Evolutionary conservation across 169 alveolate genomes (phyloP), one percentile per base, ranked within the genome.

Genomic region (Babesia microti): DNA sequence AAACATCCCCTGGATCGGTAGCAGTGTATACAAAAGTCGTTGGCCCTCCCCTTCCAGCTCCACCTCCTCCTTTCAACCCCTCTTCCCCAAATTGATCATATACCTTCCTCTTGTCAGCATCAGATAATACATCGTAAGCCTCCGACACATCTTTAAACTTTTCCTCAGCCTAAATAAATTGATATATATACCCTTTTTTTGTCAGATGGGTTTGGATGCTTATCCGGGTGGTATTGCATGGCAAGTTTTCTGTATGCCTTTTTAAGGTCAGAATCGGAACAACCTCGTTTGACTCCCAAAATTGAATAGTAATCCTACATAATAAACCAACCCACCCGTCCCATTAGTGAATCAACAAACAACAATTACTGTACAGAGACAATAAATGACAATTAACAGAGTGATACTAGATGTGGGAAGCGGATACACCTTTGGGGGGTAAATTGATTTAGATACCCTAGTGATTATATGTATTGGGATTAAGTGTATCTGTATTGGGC

Each of bases 41-140:
- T n/a, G n/a, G n/a, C n/a, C 79, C 70, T 12, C 78, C 74, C 37
- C 78, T 78, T 2, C n/a, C n/a, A n/a, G n/a, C n/a, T n/a, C n/a
- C n/a, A n/a, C n/a, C n/a, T n/a, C 88, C 82, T 42, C 96, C 95
- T 40, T 91, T 86, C 6, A 93, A 59, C 4, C 97, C 97, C 68
- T 91, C 95, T 70, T 89, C 93, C 12, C 98, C 98, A 52, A 81
- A 85, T 45, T 85, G 89, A 72, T 91, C 98, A 51, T 93, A 93
- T 27, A 91, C 61, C 47, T 89, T 89, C 41, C 94, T 70, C 59
- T 93, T 93, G 57, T 89, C 94, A 6, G 94, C 93, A 53, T 93
- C 96, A 11, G 92, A 70, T 14, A 93, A 61, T n/a, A 87, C 86
- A 68, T 93, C 97, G 56, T 92, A 87, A 0, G 98, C 97, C 50